A percentile compares a stretch with the other conserved stretches of the same genome.
These are phyloP conservation scores for Chondrus crispus DNA, from an alignment of 23 red algal species.

Conservation along the genomic window DNA sequence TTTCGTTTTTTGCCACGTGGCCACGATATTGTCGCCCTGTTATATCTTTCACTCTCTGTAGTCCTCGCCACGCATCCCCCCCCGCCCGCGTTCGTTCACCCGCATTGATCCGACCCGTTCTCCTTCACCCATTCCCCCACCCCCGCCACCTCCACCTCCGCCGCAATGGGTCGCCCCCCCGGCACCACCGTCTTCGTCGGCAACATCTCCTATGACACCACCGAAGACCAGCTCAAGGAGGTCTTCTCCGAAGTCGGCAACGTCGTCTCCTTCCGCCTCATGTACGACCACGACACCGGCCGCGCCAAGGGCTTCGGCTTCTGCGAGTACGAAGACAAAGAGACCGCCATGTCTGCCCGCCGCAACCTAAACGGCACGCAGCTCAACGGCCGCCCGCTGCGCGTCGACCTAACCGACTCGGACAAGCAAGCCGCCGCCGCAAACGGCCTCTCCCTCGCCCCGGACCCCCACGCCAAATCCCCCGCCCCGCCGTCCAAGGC, in stretches of 20 bases:
- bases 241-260: conserved; percentile 84
- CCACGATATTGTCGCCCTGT: no score
- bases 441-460: conserved; percentile 11
- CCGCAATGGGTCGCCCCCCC: conserved; percentile 50
- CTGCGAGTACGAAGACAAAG: conserved; percentile 95
- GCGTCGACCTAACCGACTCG: conserved; percentile 67
- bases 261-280: conserved; percentile 81
- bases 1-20: no score
- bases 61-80: no score
- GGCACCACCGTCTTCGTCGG: conserved; percentile 83
- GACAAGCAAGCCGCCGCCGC: conserved; percentile 45
- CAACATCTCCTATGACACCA: conserved; percentile 91
- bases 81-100: no score
- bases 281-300: conserved; percentile 91
- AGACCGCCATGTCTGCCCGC: conserved; percentile 88
- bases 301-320: conserved; percentile 96
- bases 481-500: background rate
- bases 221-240: conserved; percentile 92
- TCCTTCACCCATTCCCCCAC: no score
- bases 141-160: no score
- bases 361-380: conserved; percentile 91
- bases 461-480: background rate
- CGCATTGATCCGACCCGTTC: no score
- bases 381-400: conserved; percentile 75
- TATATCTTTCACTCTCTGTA: no score